A percentile compares a stretch with the other conserved stretches of the same genome.
Conservation (phyloP, 2,329 filamentous ascomycete genomes). For the Trichoderma lentiforme region DNA sequence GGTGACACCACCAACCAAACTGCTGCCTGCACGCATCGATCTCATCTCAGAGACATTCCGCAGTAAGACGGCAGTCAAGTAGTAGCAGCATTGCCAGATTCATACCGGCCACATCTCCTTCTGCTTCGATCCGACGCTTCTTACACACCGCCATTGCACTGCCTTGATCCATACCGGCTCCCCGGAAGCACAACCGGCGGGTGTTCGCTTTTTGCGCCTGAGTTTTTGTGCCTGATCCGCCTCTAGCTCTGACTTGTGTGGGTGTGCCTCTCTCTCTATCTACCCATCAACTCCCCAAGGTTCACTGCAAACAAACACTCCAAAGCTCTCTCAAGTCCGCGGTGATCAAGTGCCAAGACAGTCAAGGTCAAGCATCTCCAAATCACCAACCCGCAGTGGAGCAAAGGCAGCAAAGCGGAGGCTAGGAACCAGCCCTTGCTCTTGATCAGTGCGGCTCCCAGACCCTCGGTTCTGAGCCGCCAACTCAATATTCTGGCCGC, state of each 20-base stretch:
- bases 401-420: slow-evolving; percentile 11
- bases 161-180: neutral
- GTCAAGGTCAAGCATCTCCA: neutral
- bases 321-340: neutral
- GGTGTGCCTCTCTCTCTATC: neutral
- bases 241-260: neutral
- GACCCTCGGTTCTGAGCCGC: slow-evolving; percentile 7
- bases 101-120: neutral
- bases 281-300: neutral
- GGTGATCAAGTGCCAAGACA: neutral
- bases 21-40: neutral
- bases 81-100: neutral
- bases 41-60: neutral
- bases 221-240: neutral
- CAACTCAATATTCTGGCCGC: slow-evolving; percentile 9
- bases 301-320: neutral
- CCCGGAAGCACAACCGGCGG: neutral
- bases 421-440: slow-evolving; percentile 2
- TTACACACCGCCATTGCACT: slow-evolving; percentile 7
- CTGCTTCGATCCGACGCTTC: neutral
- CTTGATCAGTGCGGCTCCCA: slow-evolving; percentile 14
- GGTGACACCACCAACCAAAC: slow-evolving; percentile 4
- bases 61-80: neutral
- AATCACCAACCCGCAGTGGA: neutral
- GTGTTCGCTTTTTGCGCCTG: neutral